Percentiles rank a stretch among this genome's conserved stretches.
Conservation (phyloP, 1,284 basidiomycete species). For the Lentinus polychrous region DNA sequence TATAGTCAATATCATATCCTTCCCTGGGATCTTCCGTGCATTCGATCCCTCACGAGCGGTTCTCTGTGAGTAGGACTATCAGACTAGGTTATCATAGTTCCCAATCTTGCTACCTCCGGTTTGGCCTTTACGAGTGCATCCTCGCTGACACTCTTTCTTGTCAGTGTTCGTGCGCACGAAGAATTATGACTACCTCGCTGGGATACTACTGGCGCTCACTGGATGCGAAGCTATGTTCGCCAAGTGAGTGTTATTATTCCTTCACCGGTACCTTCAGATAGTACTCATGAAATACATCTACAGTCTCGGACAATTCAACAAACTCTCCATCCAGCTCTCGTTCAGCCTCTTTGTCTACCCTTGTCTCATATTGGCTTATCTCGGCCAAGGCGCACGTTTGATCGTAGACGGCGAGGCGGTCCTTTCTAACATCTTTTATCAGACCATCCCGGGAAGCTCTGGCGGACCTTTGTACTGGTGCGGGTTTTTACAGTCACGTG, state of each 20-base stretch:
- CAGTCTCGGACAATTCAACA: conserved; percentile 65
- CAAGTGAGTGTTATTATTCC: conserved; percentile 32
- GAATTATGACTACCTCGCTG: conserved; percentile 55
- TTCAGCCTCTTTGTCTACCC: conserved; percentile 54
- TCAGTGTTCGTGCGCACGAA: conserved; percentile 58
- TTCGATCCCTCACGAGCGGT: conserved; percentile 62
- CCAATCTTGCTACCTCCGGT: no score
- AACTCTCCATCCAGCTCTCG: conserved; percentile 45
- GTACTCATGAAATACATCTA: not conserved
- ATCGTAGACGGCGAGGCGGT: conserved; percentile 43
- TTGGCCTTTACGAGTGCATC: no score
- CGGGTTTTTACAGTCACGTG: conserved; percentile 3
- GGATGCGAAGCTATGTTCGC: conserved; percentile 67
- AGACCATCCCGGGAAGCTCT: conserved; percentile 48
- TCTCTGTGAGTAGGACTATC: conserved; percentile 35
- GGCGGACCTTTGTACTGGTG: conserved; percentile 53
- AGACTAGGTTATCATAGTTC: no score
- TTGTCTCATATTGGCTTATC: conserved; percentile 54
- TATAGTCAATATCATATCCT: conserved; percentile 47
- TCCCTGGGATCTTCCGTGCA: conserved; percentile 58
- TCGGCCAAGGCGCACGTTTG: conserved; percentile 62
- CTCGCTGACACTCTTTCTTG: not conserved
- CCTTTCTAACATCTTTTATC: conserved; percentile 54
- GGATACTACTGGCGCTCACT: conserved; percentile 57
- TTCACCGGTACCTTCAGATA: not conserved